Percentiles rank a stretch among this genome's conserved stretches.
Conservation (phyloP, 305 asterid genomes). For the Coffea humblotiana region DNA sequence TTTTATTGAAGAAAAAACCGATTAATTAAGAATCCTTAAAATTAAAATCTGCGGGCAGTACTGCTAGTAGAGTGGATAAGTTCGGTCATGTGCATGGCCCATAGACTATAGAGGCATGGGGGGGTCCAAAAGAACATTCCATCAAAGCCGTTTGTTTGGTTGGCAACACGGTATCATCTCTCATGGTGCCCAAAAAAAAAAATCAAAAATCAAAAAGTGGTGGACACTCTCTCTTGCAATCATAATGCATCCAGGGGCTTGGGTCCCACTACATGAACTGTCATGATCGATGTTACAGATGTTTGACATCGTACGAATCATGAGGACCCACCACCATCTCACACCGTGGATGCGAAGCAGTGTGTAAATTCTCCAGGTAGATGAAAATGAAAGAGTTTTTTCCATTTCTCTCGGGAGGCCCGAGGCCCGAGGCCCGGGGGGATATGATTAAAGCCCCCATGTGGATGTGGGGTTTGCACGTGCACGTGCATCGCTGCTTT, state of each 20-base stretch:
- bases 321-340: neutral
- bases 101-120: neutral
- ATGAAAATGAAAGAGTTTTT: neutral
- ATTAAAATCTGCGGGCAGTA: neutral
- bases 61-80: conserved; percentile 8
- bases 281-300: conserved; percentile 39
- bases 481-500: conserved; percentile 67
- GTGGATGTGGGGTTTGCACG: conserved; percentile 72
- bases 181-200: conserved; percentile 7
- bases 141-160: conserved; percentile 27
- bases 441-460: conserved; percentile 51
- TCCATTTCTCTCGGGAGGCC: neutral
- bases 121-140: conserved; percentile 30
- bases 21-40: neutral
- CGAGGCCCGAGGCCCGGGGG: conserved; percentile 7
- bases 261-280: conserved; percentile 33
- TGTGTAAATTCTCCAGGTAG: neutral
- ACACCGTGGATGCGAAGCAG: conserved; percentile 5
- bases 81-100: conserved; percentile 16
- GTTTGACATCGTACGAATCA: conserved; percentile 33
- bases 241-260: conserved; percentile 20
- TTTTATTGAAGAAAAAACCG: too few relatives aligned
- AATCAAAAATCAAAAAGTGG: neutral
- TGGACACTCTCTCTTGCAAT: conserved; percentile 10
- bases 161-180: conserved; percentile 10